Percentiles rank a stretch among this genome's conserved stretches.
Evolutionary conservation across 176 grass and related monocot genomes (phyloP).

Genomic region (Oryza nivara): DNA sequence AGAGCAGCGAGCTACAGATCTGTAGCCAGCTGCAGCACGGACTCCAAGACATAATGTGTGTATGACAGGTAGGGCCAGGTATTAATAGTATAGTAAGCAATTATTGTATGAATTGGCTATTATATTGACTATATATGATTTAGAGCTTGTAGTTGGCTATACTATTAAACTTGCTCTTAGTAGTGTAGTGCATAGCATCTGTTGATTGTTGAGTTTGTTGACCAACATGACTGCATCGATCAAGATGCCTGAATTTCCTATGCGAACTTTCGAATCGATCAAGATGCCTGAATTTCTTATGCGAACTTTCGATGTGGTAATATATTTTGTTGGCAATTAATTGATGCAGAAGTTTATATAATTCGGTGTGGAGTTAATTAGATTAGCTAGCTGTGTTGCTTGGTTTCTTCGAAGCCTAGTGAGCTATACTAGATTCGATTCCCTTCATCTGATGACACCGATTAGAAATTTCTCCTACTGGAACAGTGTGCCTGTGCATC

Average conservation of each 20-base stretch:
- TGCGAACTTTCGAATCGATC: neutral
- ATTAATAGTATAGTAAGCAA: too few relatives aligned
- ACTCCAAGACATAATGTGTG: too few relatives aligned
- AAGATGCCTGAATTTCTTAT: neutral
- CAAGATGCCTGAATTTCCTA: neutral
- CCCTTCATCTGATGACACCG: too few relatives aligned
- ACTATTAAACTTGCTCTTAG: too few relatives aligned
- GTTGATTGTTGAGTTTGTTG: neutral
- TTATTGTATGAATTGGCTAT: too few relatives aligned
- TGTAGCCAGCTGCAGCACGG: too few relatives aligned
- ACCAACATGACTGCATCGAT: neutral
- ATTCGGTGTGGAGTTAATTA: neutral
- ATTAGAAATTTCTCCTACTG: too few relatives aligned
- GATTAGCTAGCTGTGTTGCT: neutral
- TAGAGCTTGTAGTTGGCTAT: too few relatives aligned
- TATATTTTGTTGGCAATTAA: neutral
- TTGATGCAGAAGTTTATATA: neutral
- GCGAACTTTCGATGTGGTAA: neutral
- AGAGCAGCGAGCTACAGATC: too few relatives aligned
- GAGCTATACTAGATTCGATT: neutral
- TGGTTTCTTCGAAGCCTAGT: neutral
- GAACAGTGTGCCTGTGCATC: too few relatives aligned
- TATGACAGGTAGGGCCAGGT: too few relatives aligned
- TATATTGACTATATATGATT: too few relatives aligned
- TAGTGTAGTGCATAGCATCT: neutral